These are phyloP conservation scores for Stenogyne calaminthoides DNA, from an alignment of 305 asterid genomes.

Conservation along the genomic window DNA sequence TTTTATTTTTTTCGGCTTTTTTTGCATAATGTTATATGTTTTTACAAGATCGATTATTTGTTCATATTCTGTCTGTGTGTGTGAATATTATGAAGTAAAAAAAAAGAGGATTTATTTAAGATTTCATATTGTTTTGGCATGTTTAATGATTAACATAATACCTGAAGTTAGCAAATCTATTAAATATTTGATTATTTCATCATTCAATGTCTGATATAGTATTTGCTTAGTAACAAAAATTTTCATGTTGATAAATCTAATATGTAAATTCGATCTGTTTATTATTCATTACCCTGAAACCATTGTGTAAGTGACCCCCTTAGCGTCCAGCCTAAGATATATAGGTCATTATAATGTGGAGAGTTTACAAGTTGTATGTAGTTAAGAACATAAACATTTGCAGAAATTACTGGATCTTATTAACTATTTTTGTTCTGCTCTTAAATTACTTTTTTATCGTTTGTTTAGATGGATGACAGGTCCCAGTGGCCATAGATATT, in stretches of 20 bases:
- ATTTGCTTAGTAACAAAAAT: background rate
- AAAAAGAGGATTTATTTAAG: background rate
- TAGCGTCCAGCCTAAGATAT: background rate
- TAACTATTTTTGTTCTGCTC: background rate
- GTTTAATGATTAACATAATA: background rate
- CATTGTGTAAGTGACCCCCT: background rate
- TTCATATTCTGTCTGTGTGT: background rate
- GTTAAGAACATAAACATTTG: background rate
- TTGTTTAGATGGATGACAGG: slow-evolving; percentile 40
- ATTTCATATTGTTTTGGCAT: background rate
- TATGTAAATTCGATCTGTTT: background rate
- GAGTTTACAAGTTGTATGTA: background rate
- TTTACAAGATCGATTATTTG: background rate
- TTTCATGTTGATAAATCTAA: slow-evolving; percentile 3
- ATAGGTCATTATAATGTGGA: background rate
- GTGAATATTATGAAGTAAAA: background rate
- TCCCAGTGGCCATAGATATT: slow-evolving; percentile 76
- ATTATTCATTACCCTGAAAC: background rate
- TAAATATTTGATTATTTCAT: background rate
- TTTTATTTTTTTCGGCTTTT: no score
- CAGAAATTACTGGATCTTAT: slow-evolving; percentile 6
- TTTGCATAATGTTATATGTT: background rate
- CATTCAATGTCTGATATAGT: background rate
- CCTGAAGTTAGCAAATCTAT: background rate
- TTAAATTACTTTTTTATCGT: background rate